Evolutionary conservation across 169 alveolate species (phyloP), one percentile per base, ranked within the genome.

Genomic region (Plasmodium cynomolgi): DNA sequence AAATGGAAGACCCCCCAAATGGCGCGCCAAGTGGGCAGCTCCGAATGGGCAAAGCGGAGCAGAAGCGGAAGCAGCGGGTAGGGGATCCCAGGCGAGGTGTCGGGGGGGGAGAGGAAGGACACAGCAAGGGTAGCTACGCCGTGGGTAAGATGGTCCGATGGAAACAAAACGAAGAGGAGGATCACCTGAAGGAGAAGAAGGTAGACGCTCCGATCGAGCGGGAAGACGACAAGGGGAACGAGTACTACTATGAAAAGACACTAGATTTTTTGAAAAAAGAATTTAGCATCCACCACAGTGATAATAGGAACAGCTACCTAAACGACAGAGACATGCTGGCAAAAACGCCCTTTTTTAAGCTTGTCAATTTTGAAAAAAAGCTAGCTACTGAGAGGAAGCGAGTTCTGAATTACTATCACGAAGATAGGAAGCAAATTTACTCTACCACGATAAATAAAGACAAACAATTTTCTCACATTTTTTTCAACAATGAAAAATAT

Each of bases 391-490:
- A 85, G 80, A 44, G 93, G 6, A 75, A 85, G 31, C 58, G 93
- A 26, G 93, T 85, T 75, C 29, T 85, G 41, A 85, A 85, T 75
- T 85, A 75, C 41, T 74, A 75, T 29, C 54, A 85, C 44, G 86
- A 85, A 75, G 93, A 85, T 54, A 75, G 58, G 41, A 85, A 85
- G 80, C 93, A 85, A 54, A 85, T 85, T 23, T 85, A 85, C 47
- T 58, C 77, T 23, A 85, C 41, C 80, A 75, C 34, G 31, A 85
- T 75, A 75, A 79, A 79, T 85, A 85, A 85, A 74, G 93, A 85
- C 37, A 85, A 77, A 75, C 93, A 85, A 54, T 85, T 85, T 71
- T 85, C 93, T 20, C 93, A 85, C 58, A 75, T 85, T 8, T 85
- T 50, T 74, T n/a, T 47, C 20, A 85, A 85, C 41, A 74, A 75